phyloP scores from a whole-genome alignment of 2,329 filamentous ascomycete species.

The Sordariomycetes sp. region DNA sequence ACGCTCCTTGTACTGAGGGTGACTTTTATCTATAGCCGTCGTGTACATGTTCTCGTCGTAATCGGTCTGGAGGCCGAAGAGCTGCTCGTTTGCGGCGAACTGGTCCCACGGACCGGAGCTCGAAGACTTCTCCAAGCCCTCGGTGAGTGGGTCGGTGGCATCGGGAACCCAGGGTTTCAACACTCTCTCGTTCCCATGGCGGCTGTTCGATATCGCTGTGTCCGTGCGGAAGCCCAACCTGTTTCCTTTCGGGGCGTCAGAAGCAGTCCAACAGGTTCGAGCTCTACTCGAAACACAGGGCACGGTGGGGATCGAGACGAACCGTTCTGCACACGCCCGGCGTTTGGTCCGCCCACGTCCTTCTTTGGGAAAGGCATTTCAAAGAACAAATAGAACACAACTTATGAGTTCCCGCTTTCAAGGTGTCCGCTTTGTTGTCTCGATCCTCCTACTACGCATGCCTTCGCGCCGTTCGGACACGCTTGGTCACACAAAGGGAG shows the following conservation, averaged over 20 bases:
- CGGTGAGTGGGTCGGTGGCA: slow-evolving; percentile 44
- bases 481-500: not conserved
- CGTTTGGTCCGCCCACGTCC: slow-evolving; percentile 13
- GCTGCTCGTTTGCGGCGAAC: slow-evolving; percentile 76
- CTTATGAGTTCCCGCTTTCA: slow-evolving; percentile 1
- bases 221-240: slow-evolving; percentile 71
- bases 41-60: slow-evolving; percentile 96
- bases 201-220: slow-evolving; percentile 68
- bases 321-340: slow-evolving; percentile 22
- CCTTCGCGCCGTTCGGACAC: not conserved
- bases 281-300: not conserved
- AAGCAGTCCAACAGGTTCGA: not conserved
- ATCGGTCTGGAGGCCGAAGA: slow-evolving; percentile 78
- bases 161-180: slow-evolving; percentile 75
- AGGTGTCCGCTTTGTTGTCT: not conserved
- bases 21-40: slow-evolving; percentile 71
- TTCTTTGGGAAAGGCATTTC: slow-evolving; percentile 26
- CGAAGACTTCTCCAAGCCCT: slow-evolving; percentile 54
- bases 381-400: not conserved
- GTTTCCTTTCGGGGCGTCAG: slow-evolving; percentile 36
- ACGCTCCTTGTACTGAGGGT: slow-evolving; percentile 69
- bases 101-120: slow-evolving; percentile 65
- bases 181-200: slow-evolving; percentile 55
- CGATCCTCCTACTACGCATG: not conserved
- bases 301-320: slow-evolving; percentile 6